phyloP scores from a whole-genome alignment of 2,329 filamentous ascomycete genomes.

The Botrytis aclada region DNA sequence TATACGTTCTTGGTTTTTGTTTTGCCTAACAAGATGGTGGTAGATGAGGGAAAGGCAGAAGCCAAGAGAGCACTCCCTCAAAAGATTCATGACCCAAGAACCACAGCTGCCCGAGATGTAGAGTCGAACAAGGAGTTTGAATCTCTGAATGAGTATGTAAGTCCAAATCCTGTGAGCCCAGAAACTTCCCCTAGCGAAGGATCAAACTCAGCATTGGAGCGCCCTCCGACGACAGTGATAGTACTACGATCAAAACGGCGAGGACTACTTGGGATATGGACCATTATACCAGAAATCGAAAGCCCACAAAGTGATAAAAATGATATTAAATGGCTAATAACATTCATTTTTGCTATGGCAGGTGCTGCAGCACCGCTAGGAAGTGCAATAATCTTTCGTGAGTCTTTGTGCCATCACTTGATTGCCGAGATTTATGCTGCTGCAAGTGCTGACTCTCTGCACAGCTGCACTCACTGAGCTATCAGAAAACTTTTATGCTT shows the following conservation, averaged over 20 bases:
- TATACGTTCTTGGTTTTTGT: neutral
- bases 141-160: neutral
- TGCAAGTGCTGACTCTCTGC: neutral
- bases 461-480: slow-evolving; percentile 67
- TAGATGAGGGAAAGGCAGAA: neutral
- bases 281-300: slow-evolving; percentile 75
- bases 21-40: neutral
- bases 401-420: slow-evolving; percentile 37
- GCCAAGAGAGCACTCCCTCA: neutral
- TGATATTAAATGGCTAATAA: slow-evolving; percentile 81
- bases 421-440: neutral
- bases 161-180: neutral
- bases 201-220: neutral
- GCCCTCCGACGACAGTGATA: neutral
- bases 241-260: slow-evolving; percentile 54
- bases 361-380: slow-evolving; percentile 79
- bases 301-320: slow-evolving; percentile 70
- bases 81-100: neutral
- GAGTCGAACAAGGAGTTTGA: neutral
- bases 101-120: neutral
- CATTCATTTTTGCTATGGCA: slow-evolving; percentile 71
- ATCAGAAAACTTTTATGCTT: slow-evolving; percentile 57
- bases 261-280: slow-evolving; percentile 68
- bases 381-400: slow-evolving; percentile 79
- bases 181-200: neutral